A percentile compares a stretch with the other conserved stretches of the same genome.
Conservation (phyloP, 2,329 filamentous ascomycete genomes). For the Albifimbria verrucaria region DNA sequence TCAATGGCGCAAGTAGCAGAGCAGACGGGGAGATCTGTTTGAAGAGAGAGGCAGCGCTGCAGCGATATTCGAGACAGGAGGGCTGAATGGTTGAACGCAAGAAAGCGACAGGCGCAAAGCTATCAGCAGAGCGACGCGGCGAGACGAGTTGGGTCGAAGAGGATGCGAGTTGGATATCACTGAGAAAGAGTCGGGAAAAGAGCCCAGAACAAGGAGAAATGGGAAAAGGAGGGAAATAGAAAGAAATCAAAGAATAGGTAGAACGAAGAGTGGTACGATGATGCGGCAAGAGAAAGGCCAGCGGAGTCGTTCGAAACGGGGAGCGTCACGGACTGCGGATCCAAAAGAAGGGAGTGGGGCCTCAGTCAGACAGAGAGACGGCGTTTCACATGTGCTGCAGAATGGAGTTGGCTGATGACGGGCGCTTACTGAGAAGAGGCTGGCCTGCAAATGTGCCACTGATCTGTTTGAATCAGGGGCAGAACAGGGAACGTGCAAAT, state of each 20-base stretch:
- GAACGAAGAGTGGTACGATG: constrained; percentile 4
- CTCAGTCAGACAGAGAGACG: constrained; percentile 15
- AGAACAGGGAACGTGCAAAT: too few relatives aligned
- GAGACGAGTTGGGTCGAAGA: too few relatives aligned
- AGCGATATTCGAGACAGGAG: too few relatives aligned
- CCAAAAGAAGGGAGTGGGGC: not conserved
- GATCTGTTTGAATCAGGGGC: too few relatives aligned
- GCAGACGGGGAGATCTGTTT: too few relatives aligned
- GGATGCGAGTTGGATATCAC: not conserved
- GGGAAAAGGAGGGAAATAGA: constrained; percentile 7
- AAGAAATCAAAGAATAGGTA: constrained; percentile 10
- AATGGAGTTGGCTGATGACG: constrained; percentile 1
- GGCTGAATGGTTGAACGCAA: too few relatives aligned
- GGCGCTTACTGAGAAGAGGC: not conserved
- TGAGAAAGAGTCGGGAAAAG: not conserved
- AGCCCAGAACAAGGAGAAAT: constrained; percentile 10
- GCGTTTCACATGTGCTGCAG: constrained; percentile 45
- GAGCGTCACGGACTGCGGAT: constrained; percentile 15
- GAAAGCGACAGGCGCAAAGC: too few relatives aligned
- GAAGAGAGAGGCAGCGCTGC: too few relatives aligned
- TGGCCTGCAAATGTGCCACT: too few relatives aligned
- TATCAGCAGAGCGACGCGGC: too few relatives aligned
- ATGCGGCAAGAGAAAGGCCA: not conserved
- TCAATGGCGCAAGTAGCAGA: too few relatives aligned
- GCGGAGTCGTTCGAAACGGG: constrained; percentile 17